phyloP scores from a whole-genome alignment of 208 protist species.

The Crithidia thermophila region DNA sequence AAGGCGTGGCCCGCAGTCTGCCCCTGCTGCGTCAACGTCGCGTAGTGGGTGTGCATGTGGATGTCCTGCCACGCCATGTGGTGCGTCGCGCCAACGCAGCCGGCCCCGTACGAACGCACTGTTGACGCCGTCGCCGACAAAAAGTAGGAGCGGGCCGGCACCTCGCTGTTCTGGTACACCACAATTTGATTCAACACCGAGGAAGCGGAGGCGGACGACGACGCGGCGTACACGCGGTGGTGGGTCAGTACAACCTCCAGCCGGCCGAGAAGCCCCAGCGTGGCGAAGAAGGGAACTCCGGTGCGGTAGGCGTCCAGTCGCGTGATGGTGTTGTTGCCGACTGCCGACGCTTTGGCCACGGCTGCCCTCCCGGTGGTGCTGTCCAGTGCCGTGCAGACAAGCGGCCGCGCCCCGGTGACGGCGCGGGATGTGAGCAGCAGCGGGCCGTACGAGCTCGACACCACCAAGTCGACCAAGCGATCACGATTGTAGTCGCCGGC shows the following conservation, averaged over 20 bases:
- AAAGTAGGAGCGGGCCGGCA: conserved; percentile 50
- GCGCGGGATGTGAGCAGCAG: conserved; percentile 42
- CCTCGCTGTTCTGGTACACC: conserved; percentile 27
- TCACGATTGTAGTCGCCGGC: conserved; percentile 66
- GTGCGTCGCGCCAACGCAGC: conserved; percentile 52
- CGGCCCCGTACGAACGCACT: conserved; percentile 29
- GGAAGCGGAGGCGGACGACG: neutral
- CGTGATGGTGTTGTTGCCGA: neutral
- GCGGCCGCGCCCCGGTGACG: conserved; percentile 1
- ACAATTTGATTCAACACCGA: too few species aligned
- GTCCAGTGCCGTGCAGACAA: conserved; percentile 26
- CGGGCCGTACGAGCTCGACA: conserved; percentile 66
- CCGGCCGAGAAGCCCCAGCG: conserved; percentile 31
- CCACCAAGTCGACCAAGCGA: conserved; percentile 53
- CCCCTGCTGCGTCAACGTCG: conserved; percentile 42
- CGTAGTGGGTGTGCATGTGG: conserved; percentile 50
- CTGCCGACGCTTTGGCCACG: conserved; percentile 10
- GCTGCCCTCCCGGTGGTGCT: conserved; percentile 3
- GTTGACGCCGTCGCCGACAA: conserved; percentile 44
- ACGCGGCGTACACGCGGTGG: conserved; percentile 1
- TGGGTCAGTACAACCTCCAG: conserved; percentile 52
- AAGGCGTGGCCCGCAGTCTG: conserved; percentile 41
- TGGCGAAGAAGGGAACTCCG: conserved; percentile 55
- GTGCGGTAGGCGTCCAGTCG: conserved; percentile 26
- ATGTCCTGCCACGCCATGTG: conserved; percentile 68